These are phyloP conservation scores for Leccinum fallax DNA, from an alignment of 1,284 basidiomycete genomes.

Conservation along the genomic window DNA sequence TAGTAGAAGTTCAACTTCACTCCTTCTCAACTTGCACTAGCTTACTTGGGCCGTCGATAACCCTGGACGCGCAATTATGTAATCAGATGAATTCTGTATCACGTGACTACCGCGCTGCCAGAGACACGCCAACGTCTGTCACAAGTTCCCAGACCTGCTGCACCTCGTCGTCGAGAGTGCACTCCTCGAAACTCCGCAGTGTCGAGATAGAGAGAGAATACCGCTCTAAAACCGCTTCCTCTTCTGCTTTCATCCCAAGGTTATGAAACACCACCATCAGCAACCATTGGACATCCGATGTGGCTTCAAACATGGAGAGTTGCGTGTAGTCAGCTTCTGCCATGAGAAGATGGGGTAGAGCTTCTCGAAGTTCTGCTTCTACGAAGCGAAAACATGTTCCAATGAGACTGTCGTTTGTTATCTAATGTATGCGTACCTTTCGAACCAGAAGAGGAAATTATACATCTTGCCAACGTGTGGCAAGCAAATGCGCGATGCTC, in stretches of 20 bases:
- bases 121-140: constrained; percentile 54
- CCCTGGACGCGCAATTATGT: constrained; percentile 22
- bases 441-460: constrained; percentile 50
- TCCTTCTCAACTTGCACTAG: constrained; percentile 2
- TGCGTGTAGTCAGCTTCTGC: constrained; percentile 64
- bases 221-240: constrained; percentile 55
- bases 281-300: constrained; percentile 70
- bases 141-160: constrained; percentile 60
- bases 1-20: constrained; percentile 17
- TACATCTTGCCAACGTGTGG: constrained; percentile 71
- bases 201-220: constrained; percentile 50
- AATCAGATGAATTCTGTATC: constrained; percentile 20
- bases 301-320: constrained; percentile 59
- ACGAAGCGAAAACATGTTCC: not conserved
- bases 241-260: constrained; percentile 53
- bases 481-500: constrained; percentile 77
- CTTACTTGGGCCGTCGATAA: constrained; percentile 12
- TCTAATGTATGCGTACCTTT: constrained; percentile 30
- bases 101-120: constrained; percentile 49
- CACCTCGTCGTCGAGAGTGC: constrained; percentile 54
- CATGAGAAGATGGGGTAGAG: constrained; percentile 58
- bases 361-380: constrained; percentile 50
- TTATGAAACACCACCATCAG: constrained; percentile 72
- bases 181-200: constrained; percentile 42
- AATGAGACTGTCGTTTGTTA: constrained; percentile 3